phyloP scores from a whole-genome alignment of 2,329 filamentous ascomycete genomes.

The Simplicillium sp. region DNA sequence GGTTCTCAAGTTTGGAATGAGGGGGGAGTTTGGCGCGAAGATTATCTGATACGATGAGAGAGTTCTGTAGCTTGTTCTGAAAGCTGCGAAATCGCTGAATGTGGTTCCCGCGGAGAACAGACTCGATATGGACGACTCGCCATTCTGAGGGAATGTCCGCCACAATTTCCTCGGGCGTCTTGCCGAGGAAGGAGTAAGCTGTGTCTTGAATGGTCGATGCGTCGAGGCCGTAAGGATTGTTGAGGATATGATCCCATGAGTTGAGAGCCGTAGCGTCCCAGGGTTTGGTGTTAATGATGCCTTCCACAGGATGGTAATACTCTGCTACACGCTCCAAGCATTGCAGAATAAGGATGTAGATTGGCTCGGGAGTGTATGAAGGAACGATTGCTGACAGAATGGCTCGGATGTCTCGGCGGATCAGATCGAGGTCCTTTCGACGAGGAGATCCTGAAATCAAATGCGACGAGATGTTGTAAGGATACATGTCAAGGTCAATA shows the following conservation, averaged over 20 bases:
- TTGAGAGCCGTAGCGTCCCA: conserved; percentile 8
- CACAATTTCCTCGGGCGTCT: conserved; percentile 22
- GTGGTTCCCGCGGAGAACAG: conserved; percentile 23
- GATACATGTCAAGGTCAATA: too few species aligned
- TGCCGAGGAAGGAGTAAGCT: conserved; percentile 20
- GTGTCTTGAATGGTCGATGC: conserved; percentile 11
- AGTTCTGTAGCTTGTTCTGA: conserved; percentile 14
- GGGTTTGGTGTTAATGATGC: conserved; percentile 1
- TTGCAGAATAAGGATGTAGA: conserved; percentile 10
- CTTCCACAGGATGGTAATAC: background rate
- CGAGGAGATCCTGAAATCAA: background rate
- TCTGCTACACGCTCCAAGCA: conserved; percentile 8
- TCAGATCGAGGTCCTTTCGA: conserved; percentile 7
- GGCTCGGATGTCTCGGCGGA: conserved; percentile 8
- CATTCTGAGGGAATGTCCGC: conserved; percentile 17
- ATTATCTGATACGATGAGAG: conserved; percentile 11
- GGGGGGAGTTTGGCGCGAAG: conserved; percentile 9
- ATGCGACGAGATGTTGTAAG: too few species aligned
- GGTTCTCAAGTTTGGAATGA: conserved; percentile 7
- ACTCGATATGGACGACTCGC: conserved; percentile 28
- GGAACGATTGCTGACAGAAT: conserved; percentile 5
- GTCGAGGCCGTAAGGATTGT: conserved; percentile 11
- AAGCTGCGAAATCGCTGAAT: conserved; percentile 17
- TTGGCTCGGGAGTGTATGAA: background rate
- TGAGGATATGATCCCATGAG: conserved; percentile 8